Percentiles rank a stretch among this genome's conserved stretches.
phyloP scores from a whole-genome alignment of 352 stramenopile genomes.

The Phytophthora cryptogea region DNA sequence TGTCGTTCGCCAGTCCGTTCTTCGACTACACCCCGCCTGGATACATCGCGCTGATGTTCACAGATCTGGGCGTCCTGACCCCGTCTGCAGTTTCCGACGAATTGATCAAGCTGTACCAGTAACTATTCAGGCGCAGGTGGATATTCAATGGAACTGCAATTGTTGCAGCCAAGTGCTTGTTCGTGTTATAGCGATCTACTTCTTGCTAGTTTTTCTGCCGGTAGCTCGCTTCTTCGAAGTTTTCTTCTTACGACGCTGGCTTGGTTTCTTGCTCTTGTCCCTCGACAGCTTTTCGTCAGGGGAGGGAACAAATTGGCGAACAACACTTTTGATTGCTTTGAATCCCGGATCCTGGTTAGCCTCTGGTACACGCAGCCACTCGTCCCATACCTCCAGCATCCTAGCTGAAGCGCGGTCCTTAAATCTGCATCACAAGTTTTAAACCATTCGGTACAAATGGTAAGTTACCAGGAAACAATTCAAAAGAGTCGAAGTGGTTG shows the following conservation, averaged over 20 bases:
- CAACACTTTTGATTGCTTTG: conserved; percentile 50
- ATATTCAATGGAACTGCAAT: conserved; percentile 9
- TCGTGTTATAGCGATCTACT: neutral
- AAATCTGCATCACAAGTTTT: conserved; percentile 39
- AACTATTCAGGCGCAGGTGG: conserved; percentile 44
- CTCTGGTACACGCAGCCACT: conserved; percentile 57
- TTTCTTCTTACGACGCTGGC: conserved; percentile 21
- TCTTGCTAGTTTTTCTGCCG: conserved; percentile 10
- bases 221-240: conserved; percentile 3
- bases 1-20: conserved; percentile 89
- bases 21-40: conserved; percentile 98
- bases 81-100: conserved; percentile 98
- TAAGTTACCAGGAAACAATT: neutral
- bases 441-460: neutral
- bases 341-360: conserved; percentile 56
- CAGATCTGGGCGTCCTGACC: conserved; percentile 97
- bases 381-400: conserved; percentile 75
- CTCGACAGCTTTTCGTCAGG: conserved; percentile 3
- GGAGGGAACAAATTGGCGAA: conserved; percentile 50
- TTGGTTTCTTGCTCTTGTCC: no score
- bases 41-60: conserved; percentile 99
- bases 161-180: neutral
- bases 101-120: conserved; percentile 98
- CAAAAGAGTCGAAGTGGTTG: neutral
- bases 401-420: conserved; percentile 68